Percentiles rank a stretch among this genome's conserved stretches.
phyloP scores from a whole-genome alignment of 2,329 filamentous ascomycete species.

The Exophiala sp. region DNA sequence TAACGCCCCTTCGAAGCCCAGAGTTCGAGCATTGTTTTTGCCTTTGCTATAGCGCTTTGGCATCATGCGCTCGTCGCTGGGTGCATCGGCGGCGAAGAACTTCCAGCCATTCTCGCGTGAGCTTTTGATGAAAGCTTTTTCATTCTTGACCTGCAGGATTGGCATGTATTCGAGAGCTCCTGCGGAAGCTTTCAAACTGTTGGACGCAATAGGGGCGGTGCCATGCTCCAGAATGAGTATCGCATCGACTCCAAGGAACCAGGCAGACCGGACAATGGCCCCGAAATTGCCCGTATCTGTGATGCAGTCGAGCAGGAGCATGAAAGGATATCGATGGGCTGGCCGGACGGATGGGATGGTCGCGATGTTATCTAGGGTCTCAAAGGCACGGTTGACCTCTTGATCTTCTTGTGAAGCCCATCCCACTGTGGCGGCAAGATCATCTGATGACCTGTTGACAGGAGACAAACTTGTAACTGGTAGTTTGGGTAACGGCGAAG shows the following conservation, averaged over 20 bases:
- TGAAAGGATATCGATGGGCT: conserved; percentile 35
- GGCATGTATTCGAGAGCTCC: conserved; percentile 78
- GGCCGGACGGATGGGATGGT: conserved; percentile 17
- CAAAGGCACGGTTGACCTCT: conserved; percentile 59
- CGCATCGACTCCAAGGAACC: conserved; percentile 84
- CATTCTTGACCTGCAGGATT: conserved; percentile 63
- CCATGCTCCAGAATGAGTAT: conserved; percentile 69
- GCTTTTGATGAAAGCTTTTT: conserved; percentile 61
- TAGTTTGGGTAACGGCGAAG: conserved; percentile 69
- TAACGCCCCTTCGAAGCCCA: conserved; percentile 37
- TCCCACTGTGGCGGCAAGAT: conserved; percentile 56
- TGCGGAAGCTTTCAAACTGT: conserved; percentile 79
- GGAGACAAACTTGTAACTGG: conserved; percentile 56
- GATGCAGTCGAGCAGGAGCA: conserved; percentile 42
- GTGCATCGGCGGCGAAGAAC: conserved; percentile 66
- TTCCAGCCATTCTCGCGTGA: conserved; percentile 71
- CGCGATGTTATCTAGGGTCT: conserved; percentile 1
- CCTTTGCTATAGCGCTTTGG: neutral
- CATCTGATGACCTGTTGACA: conserved; percentile 43
- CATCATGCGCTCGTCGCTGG: conserved; percentile 31
- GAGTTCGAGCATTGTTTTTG: conserved; percentile 3
- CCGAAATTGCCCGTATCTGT: conserved; percentile 86
- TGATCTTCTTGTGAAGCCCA: conserved; percentile 69
- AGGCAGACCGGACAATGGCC: conserved; percentile 78
- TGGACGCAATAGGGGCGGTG: conserved; percentile 67